phyloP scores from a whole-genome alignment of 768 basidiomycete species.

The Punctularia strigosozonata region DNA sequence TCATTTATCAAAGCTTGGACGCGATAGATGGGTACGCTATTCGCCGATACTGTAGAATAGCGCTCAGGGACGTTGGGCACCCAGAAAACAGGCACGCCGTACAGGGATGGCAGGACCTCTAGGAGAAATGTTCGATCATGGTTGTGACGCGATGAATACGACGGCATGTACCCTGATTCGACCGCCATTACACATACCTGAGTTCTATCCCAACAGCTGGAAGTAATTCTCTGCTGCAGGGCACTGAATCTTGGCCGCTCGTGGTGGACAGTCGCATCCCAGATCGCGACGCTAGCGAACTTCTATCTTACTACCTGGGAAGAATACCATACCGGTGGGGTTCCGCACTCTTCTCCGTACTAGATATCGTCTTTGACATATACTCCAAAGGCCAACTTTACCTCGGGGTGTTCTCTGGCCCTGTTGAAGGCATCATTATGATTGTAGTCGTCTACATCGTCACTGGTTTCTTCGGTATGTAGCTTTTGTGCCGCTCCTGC shows the following conservation, averaged over 20 bases:
- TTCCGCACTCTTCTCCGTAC: constrained; percentile 1
- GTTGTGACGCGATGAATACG: constrained; percentile 94
- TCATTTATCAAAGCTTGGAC: constrained; percentile 84
- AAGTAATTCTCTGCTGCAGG: constrained; percentile 68
- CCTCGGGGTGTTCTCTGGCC: constrained; percentile 89
- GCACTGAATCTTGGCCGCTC: constrained; percentile 88
- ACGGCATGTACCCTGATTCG: constrained; percentile 39
- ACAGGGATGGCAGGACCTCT: constrained; percentile 97
- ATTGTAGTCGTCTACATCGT: constrained; percentile 67
- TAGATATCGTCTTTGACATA: not conserved
- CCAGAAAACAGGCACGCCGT: constrained; percentile 86
- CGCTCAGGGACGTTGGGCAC: constrained; percentile 1
- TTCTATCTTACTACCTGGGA: constrained; percentile 74
- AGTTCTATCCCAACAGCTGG: constrained; percentile 41
- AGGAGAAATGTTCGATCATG: constrained; percentile 98
- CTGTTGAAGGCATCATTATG: constrained; percentile 91
- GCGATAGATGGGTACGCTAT: constrained; percentile 72
- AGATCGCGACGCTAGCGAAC: constrained; percentile 54
- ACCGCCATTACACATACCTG: not conserved
- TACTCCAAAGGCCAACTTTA: constrained; percentile 61
- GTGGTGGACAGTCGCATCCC: constrained; percentile 94
- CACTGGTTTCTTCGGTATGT: constrained; percentile 63
- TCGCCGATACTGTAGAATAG: constrained; percentile 3
- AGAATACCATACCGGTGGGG: constrained; percentile 75
- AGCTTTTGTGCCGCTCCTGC: not conserved